These are phyloP conservation scores for Tanacetum coccineum DNA, from an alignment of 129 eudicot species.

Conservation along the genomic window DNA sequence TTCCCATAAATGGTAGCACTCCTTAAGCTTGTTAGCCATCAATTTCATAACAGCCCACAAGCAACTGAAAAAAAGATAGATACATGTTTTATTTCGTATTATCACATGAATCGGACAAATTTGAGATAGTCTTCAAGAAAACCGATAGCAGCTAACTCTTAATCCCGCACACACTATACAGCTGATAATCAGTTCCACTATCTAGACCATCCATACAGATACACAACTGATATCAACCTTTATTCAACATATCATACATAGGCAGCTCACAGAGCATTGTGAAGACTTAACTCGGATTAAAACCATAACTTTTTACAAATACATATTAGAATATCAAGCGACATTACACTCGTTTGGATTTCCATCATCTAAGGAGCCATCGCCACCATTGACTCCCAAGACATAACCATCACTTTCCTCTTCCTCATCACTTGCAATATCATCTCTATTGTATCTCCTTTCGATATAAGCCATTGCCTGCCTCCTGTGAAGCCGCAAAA, in stretches of 20 bases:
- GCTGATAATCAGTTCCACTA: neutral
- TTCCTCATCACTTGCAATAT: constrained; percentile 48
- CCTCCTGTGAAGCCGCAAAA: constrained; percentile 75
- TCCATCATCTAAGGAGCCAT: constrained; percentile 50
- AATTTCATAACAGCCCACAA: too few relatives aligned
- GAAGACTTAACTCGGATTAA: neutral
- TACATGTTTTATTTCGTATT: too few relatives aligned
- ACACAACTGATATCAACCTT: neutral
- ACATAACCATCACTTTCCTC: constrained; percentile 42
- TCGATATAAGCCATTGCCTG: constrained; percentile 71
- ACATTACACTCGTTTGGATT: constrained; percentile 60
- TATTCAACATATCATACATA: neutral
- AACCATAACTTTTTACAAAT: neutral
- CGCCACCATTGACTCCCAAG: constrained; percentile 48
- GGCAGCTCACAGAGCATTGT: neutral
- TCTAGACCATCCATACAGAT: constrained; percentile 15
- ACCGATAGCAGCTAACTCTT: too few relatives aligned
- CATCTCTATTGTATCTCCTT: constrained; percentile 51
- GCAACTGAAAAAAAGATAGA: too few relatives aligned
- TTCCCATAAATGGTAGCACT: too few relatives aligned
- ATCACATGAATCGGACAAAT: too few relatives aligned
- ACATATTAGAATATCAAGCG: neutral
- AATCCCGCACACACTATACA: too few relatives aligned
- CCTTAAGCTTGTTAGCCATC: too few relatives aligned
- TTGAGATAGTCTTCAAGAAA: too few relatives aligned